Evolutionary conservation across 2,329 filamentous ascomycete species (phyloP), one percentile per base, ranked within the genome.

Genomic region (Anthostomella pinea): DNA sequence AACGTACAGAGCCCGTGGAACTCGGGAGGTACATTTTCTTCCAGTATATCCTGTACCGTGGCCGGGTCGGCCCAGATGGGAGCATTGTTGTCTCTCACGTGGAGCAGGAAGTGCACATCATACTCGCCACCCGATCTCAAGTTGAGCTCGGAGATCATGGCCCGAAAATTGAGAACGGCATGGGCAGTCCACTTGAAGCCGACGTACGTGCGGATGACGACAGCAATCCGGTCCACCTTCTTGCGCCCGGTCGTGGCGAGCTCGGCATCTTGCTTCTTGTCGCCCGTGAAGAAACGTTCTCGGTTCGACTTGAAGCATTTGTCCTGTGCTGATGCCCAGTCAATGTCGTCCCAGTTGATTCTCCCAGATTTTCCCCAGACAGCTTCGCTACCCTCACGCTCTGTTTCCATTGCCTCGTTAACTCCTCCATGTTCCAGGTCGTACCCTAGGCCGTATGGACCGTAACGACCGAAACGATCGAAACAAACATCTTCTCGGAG

Each of bases 401-500:
- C 86, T 1, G 80, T 81, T 24, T 87, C 85, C 38, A 85, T 70
- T n/a, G 79, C 79, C 36, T 89, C 79, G 17, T 77, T 79, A 0
- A 77, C 64, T 15, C 89, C 89, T 10, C 89, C 89, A 45, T 79
- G 76, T 37, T 79, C 76, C 41, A 76, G 73, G 51, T 76, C 79
- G 62, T 95, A 95, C n/a, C 89, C 89, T 25, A 89, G 68, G 0
- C 89, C 89, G 54, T 95, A 95, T 0, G 88, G 84, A 0, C 87
- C 89, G 23, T 91, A 77, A 30, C 89, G 78, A 13, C 87, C 86
- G 56, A 88, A 94, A 5, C 89, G 78, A 54, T 95, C 89, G 58
- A 94, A 95, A 64, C 89, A 95, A 10, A 94, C 70, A 52, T 93
- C 83, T 43, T 88, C 75, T 15, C 81, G 72, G 25, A 95, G 62